Conservation (phyloP, 306 rosid species). For the Comarum palustre region DNA sequence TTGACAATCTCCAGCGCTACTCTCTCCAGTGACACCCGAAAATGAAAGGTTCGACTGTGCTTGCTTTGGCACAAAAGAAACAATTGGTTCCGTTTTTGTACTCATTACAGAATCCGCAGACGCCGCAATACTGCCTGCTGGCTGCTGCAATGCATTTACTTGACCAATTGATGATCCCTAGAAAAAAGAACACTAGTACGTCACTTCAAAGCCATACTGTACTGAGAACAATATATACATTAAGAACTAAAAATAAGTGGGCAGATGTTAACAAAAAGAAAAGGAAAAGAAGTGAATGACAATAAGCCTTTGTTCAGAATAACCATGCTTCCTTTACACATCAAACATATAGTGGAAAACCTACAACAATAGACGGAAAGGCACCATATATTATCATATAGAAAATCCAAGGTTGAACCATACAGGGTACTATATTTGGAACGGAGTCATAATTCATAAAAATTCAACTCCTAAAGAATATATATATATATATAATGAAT, state of each 20-base stretch:
- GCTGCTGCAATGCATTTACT: constrained; percentile 46
- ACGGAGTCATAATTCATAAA: background rate
- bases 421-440: too few relatives aligned
- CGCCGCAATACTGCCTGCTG: constrained; percentile 72
- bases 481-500: too few relatives aligned
- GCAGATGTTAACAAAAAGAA: background rate
- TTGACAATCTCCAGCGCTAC: constrained; percentile 65
- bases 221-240: background rate
- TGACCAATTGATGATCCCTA: constrained; percentile 58
- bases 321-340: background rate
- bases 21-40: constrained; percentile 68
- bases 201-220: background rate
- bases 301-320: background rate
- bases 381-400: background rate
- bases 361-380: background rate
- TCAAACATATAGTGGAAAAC: background rate
- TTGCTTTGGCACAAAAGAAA: constrained; percentile 48
- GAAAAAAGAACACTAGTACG: constrained; percentile 15
- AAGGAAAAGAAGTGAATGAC: background rate
- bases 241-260: background rate
- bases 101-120: constrained; percentile 81
- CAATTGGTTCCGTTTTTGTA: constrained; percentile 71
- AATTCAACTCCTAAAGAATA: background rate
- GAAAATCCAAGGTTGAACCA: background rate
- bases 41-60: constrained; percentile 68